Evolutionary conservation across 2,329 filamentous ascomycete species (phyloP), one percentile per base, ranked within the genome.

Genomic region (Epichloe glyceriae): DNA sequence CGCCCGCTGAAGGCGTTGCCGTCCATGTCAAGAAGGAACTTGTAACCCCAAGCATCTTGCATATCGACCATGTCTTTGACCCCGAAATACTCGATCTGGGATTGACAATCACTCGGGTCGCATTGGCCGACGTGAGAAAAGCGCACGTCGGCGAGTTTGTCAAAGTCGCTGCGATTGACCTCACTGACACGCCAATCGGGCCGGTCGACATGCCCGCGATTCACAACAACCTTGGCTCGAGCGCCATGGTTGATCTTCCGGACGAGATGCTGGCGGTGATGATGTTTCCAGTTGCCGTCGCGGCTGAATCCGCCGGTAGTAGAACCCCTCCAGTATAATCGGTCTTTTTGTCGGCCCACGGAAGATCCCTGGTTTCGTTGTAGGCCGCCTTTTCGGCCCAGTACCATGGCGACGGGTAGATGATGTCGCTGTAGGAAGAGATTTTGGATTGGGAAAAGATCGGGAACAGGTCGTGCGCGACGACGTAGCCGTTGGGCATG

Each of bases 351-450:
- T 80, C 69, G 1, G 74, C 71, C 93, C 93, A 98, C 0, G 71
- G 62, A 51, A 76, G 73, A 64, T 98, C 93, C 76, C 63, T 55
- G 76, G 75, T 2, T 67, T 64, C 47, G 82, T 75, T 17, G 90
- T 75, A 65, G 97, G 97, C 15, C 4, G 96, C 91, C 67, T 89
- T 94, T 46, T 83, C 82, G 58, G 80, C 82, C 88, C 89, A 97
- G 69, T 98, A 97, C 93, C 93, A 98, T 0, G 91, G 93, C 20
- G 88, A 93, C 0, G 93, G 93, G 62, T 95, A 97, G n/a, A 96
- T 67, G 35, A 98, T 91, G 64, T 98, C 91, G 53, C 86, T 82
- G 66, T 89, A 97, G 17, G 84, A 88, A 3, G 87, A 94, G 56
- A 96, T 85, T 65, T 97, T 97, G 62, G 87, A 94, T 64, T 95